These are phyloP conservation scores for Melastoma malabathricum DNA, from an alignment of 345 rosid species.

Conservation along the genomic window DNA sequence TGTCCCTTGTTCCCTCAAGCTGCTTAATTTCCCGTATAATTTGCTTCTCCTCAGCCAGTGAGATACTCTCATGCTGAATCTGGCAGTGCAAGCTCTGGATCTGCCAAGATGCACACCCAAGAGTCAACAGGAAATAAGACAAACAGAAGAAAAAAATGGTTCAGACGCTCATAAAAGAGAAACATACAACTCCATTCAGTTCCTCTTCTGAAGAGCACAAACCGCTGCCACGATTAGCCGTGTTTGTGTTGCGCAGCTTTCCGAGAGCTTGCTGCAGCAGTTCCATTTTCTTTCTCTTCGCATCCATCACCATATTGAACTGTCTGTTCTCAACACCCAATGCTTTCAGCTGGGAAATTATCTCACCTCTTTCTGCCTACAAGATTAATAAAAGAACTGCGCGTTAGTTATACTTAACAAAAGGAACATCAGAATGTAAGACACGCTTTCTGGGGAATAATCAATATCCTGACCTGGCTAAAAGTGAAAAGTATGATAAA, in stretches of 20 bases:
- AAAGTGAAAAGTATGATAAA: too few species aligned
- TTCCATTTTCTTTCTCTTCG: constrained; percentile 65
- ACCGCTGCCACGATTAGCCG: constrained; percentile 26
- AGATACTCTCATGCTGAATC: constrained; percentile 89
- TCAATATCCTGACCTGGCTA: too few species aligned
- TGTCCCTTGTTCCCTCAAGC: constrained; percentile 87
- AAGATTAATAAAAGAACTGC: neutral
- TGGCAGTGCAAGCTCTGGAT: constrained; percentile 63
- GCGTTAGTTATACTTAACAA: neutral
- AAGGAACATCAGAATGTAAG: neutral
- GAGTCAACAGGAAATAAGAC: neutral
- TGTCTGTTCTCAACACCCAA: constrained; percentile 22
- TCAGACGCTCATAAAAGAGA: constrained; percentile 7
- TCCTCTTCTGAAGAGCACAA: constrained; percentile 91
- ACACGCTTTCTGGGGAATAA: too few species aligned
- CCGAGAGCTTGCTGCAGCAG: constrained; percentile 87
- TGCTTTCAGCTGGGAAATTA: constrained; percentile 28
- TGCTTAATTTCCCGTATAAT: constrained; percentile 74
- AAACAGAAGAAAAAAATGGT: constrained; percentile 5
- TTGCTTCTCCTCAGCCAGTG: constrained; percentile 87
- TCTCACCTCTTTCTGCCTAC: constrained; percentile 35
- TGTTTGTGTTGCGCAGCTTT: constrained; percentile 42
- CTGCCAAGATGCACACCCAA: constrained; percentile 27
- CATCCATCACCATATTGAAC: constrained; percentile 34
- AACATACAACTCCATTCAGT: constrained; percentile 58